Percentiles rank a stretch among this genome's conserved stretches.
These are phyloP conservation scores for Haplosporangium gracile DNA, from an alignment of 192 early-diverging fungal genomes.

Conservation along the genomic window DNA sequence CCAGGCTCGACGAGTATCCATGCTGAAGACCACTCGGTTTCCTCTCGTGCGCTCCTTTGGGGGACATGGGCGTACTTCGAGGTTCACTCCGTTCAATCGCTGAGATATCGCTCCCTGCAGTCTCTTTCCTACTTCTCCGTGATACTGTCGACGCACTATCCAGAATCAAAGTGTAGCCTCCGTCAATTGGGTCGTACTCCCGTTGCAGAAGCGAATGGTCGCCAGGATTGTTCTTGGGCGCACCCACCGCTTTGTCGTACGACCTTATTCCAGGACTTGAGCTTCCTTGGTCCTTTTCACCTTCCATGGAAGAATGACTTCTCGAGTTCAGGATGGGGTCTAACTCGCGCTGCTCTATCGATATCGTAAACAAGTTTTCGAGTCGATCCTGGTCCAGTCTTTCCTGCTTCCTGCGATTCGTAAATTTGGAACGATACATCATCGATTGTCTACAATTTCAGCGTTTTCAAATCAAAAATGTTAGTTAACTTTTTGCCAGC, in stretches of 20 bases:
- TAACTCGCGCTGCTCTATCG: slow-evolving; percentile 38
- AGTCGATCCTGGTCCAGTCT: slow-evolving; percentile 36
- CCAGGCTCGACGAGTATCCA: slow-evolving; percentile 11
- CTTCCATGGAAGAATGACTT: background rate
- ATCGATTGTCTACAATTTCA: slow-evolving; percentile 39
- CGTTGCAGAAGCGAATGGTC: slow-evolving; percentile 21
- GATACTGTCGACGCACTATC: slow-evolving; percentile 32
- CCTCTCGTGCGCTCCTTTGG: slow-evolving; percentile 1
- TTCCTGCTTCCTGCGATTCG: slow-evolving; percentile 36
- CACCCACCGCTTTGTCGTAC: background rate
- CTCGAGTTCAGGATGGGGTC: slow-evolving; percentile 22
- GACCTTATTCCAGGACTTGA: background rate
- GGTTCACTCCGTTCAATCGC: slow-evolving; percentile 6
- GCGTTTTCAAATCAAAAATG: background rate
- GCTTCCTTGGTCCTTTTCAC: slow-evolving; percentile 6
- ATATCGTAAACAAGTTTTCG: slow-evolving; percentile 34
- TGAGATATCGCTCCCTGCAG: slow-evolving; percentile 6
- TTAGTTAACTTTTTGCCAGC: background rate
- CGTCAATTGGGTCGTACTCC: slow-evolving; percentile 54
- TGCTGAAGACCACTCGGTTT: slow-evolving; percentile 9
- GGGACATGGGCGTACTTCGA: background rate
- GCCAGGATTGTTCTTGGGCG: slow-evolving; percentile 2
- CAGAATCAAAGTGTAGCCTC: slow-evolving; percentile 41
- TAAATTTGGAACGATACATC: slow-evolving; percentile 38
- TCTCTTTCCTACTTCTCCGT: slow-evolving; percentile 14